phyloP scores from a whole-genome alignment of 495 filamentous ascomycete genomes.

The Haplographium delicatum region DNA sequence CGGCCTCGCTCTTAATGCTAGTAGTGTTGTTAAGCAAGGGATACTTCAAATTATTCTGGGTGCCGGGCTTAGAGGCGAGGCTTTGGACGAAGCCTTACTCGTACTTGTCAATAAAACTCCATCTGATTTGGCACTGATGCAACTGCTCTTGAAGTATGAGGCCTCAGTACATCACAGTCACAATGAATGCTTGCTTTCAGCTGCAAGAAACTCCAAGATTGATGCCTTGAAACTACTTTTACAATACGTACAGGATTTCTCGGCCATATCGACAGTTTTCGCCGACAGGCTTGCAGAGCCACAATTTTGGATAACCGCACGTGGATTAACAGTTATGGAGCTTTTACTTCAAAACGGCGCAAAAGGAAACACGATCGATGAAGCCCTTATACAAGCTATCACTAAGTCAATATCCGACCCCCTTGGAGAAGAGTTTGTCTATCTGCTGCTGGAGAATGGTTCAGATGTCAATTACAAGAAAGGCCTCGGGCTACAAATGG shows the following conservation, averaged over 20 bases:
- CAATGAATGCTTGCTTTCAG: no score
- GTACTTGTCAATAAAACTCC: slow-evolving; percentile 1
- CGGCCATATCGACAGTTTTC: slow-evolving; percentile 8
- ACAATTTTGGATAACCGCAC: slow-evolving; percentile 5
- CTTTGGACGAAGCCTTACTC: slow-evolving; percentile 12
- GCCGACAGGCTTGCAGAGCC: background rate
- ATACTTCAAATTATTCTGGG: slow-evolving; percentile 8
- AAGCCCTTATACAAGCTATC: slow-evolving; percentile 11
- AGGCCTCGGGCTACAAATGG: slow-evolving; percentile 12
- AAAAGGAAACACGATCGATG: slow-evolving; percentile 5
- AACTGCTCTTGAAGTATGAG: slow-evolving; percentile 12
- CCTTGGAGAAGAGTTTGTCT: slow-evolving; percentile 3
- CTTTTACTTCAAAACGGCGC: slow-evolving; percentile 16
- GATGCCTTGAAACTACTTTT: slow-evolving; percentile 1
- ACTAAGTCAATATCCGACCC: background rate
- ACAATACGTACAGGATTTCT: background rate
- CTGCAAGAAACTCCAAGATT: background rate
- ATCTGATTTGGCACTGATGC: slow-evolving; percentile 1
- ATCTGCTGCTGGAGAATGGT: slow-evolving; percentile 2
- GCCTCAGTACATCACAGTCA: no score
- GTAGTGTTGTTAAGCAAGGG: slow-evolving; percentile 1
- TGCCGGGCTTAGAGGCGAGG: slow-evolving; percentile 10
- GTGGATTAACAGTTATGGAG: background rate
- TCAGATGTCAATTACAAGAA: slow-evolving; percentile 12
- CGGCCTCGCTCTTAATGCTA: background rate